Percentiles rank a stretch among this genome's conserved stretches.
phyloP scores from a whole-genome alignment of 306 rosid genomes.

The Glycine tomentella region DNA sequence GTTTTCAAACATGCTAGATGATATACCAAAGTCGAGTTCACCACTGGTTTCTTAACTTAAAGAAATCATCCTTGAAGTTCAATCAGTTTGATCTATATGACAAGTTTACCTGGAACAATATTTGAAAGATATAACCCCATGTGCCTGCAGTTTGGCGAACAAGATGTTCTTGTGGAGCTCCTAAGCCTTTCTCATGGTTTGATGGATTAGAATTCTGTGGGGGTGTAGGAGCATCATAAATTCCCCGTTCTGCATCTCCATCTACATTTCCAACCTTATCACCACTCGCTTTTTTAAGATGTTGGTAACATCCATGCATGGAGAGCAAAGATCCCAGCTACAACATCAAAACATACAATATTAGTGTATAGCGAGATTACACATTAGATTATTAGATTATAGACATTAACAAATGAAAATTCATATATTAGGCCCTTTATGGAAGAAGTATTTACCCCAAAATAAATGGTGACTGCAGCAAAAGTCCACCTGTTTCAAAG shows the following conservation, averaged over 20 bases:
- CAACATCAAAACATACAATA: constrained; percentile 39
- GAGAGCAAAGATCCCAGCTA: constrained; percentile 91
- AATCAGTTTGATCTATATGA: neutral
- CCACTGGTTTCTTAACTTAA: no score
- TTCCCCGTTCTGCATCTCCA: constrained; percentile 76
- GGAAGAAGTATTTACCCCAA: constrained; percentile 75
- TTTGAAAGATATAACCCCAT: constrained; percentile 84
- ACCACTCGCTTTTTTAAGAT: constrained; percentile 83
- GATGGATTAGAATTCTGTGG: constrained; percentile 48
- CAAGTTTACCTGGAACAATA: constrained; percentile 78
- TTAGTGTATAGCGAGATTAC: neutral
- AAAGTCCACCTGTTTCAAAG: constrained; percentile 88
- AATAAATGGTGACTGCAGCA: constrained; percentile 77
- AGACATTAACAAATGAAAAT: neutral
- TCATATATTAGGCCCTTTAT: constrained; percentile 24
- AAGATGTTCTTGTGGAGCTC: constrained; percentile 46
- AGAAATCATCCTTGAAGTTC: no score
- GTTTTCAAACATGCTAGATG: no score
- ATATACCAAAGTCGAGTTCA: no score
- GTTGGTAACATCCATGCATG: constrained; percentile 76
- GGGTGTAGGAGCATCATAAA: constrained; percentile 45
- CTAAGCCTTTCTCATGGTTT: constrained; percentile 52
- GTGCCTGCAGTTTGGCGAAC: constrained; percentile 76
- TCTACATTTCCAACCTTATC: constrained; percentile 82
- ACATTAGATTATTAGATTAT: constrained; percentile 22